phyloP scores from a whole-genome alignment of 1,284 basidiomycete species.

The Blastosporella zonata region DNA sequence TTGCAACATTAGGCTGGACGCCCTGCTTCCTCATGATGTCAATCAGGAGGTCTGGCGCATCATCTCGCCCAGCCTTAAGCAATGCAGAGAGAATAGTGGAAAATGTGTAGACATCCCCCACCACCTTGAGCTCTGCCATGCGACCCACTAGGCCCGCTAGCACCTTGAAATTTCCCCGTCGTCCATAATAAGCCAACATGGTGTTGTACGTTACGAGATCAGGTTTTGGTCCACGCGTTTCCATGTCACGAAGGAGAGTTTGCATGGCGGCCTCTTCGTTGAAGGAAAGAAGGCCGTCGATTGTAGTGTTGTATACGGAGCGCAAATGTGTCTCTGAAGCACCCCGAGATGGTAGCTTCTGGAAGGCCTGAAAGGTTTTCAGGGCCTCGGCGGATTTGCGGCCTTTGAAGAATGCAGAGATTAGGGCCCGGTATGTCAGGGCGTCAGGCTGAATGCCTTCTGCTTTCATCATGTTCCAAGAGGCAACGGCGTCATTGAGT shows the following conservation, averaged over 20 bases:
- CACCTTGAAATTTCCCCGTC: slow-evolving; percentile 55
- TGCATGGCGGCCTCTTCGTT: slow-evolving; percentile 42
- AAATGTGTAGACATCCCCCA: slow-evolving; percentile 77
- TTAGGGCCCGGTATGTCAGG: slow-evolving; percentile 58
- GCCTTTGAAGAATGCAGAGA: slow-evolving; percentile 51
- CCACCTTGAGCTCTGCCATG: slow-evolving; percentile 50
- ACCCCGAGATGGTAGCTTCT: slow-evolving; percentile 28
- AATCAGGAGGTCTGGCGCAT: slow-evolving; percentile 63
- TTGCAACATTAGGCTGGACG: slow-evolving; percentile 68
- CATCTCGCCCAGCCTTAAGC: slow-evolving; percentile 60
- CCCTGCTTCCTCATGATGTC: slow-evolving; percentile 71
- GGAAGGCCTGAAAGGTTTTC: slow-evolving; percentile 49
- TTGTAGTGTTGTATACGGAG: slow-evolving; percentile 60
- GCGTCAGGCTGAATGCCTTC: slow-evolving; percentile 51
- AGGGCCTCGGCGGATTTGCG: slow-evolving; percentile 45
- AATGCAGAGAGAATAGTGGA: slow-evolving; percentile 77
- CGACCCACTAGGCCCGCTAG: slow-evolving; percentile 54
- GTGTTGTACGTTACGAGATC: slow-evolving; percentile 80
- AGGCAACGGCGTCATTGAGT: slow-evolving; percentile 43
- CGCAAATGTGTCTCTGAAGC: slow-evolving; percentile 27
- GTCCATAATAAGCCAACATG: slow-evolving; percentile 63
- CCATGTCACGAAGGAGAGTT: slow-evolving; percentile 47
- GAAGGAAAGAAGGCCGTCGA: slow-evolving; percentile 56
- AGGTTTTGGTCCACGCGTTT: slow-evolving; percentile 51
- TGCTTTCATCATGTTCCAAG: slow-evolving; percentile 61